These are phyloP conservation scores for Ceratobasidium sp. DNA, from an alignment of 1,284 basidiomycete genomes.

Conservation along the genomic window DNA sequence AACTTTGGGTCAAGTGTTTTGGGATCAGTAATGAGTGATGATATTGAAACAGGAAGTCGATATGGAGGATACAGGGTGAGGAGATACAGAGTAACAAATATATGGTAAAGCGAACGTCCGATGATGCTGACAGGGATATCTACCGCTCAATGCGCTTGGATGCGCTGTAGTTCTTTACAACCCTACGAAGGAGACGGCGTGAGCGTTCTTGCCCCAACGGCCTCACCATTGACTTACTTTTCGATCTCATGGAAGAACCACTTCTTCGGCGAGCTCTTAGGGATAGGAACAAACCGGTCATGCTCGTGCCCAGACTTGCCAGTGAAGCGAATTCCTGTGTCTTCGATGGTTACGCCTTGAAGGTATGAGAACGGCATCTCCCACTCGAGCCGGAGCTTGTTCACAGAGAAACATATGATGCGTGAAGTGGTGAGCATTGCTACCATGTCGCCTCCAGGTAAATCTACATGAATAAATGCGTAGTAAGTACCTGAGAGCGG, in stretches of 20 bases:
- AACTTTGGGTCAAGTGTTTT: background rate
- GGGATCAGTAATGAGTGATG: background rate
- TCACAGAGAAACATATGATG: conserved; percentile 85
- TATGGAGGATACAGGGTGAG: background rate
- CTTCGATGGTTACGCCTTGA: conserved; percentile 86
- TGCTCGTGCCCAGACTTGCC: conserved; percentile 63
- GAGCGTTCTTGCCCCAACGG: background rate
- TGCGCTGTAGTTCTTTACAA: conserved; percentile 38
- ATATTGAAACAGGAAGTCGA: conserved; percentile 5
- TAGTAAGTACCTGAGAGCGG: background rate
- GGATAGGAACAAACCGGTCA: conserved; percentile 61
- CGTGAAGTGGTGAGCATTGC: conserved; percentile 80
- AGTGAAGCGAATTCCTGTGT: conserved; percentile 86
- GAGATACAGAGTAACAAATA: conserved; percentile 5
- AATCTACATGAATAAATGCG: conserved; percentile 57
- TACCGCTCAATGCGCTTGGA: conserved; percentile 40
- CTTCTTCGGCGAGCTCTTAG: conserved; percentile 58
- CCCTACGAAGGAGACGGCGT: conserved; percentile 8
- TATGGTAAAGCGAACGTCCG: background rate
- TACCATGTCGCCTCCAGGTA: conserved; percentile 82
- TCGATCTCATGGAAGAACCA: conserved; percentile 65
- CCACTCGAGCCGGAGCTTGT: conserved; percentile 87
- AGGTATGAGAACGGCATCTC: conserved; percentile 89
- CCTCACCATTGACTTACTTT: conserved; percentile 39
- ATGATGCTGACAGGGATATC: conserved; percentile 4